A percentile compares a stretch with the other conserved stretches of the same genome.
Evolutionary conservation across 2,329 filamentous ascomycete species (phyloP).

Genomic region (Aspergillus intermedius): DNA sequence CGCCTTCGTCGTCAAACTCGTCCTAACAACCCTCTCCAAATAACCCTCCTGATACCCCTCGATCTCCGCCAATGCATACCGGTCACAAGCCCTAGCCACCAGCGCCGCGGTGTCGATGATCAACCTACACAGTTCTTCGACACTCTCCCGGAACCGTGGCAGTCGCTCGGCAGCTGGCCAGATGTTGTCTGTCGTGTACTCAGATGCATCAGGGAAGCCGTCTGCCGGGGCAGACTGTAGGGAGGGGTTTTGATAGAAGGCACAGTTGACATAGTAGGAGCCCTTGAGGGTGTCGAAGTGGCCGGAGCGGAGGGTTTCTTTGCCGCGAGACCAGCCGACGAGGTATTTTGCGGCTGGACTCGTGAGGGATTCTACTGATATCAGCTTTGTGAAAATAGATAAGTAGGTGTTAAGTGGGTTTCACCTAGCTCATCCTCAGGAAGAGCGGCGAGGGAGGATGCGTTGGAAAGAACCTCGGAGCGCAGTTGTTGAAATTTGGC

Average conservation of each 20-base stretch:
- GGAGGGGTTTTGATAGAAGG: conserved; percentile 42
- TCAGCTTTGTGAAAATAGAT: conserved; percentile 34
- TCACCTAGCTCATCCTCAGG: conserved; percentile 64
- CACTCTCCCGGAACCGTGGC: conserved; percentile 65
- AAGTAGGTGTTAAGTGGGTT: conserved; percentile 2
- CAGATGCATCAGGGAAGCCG: conserved; percentile 57
- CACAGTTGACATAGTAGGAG: conserved; percentile 59
- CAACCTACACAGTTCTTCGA: conserved; percentile 70
- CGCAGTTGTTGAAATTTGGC: conserved; percentile 64
- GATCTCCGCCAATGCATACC: conserved; percentile 73
- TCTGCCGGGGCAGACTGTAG: conserved; percentile 33
- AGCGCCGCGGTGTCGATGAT: conserved; percentile 86
- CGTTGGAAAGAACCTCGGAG: conserved; percentile 70
- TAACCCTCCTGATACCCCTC: conserved; percentile 69
- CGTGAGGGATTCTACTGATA: conserved; percentile 33
- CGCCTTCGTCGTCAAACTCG: conserved; percentile 83
- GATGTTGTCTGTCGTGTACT: conserved; percentile 84
- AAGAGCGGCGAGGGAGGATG: conserved; percentile 82
- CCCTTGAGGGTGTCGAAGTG: conserved; percentile 58
- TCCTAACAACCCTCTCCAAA: conserved; percentile 77
- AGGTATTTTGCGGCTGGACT: conserved; percentile 50
- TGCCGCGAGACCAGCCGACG: conserved; percentile 59
- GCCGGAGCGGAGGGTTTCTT: conserved; percentile 56
- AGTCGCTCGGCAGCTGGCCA: conserved; percentile 69
- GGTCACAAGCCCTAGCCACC: conserved; percentile 84